Base-by-base conservation (phyloP, 2,329 filamentous ascomycete species). In the Sporothrix dimorphospora region DNA sequence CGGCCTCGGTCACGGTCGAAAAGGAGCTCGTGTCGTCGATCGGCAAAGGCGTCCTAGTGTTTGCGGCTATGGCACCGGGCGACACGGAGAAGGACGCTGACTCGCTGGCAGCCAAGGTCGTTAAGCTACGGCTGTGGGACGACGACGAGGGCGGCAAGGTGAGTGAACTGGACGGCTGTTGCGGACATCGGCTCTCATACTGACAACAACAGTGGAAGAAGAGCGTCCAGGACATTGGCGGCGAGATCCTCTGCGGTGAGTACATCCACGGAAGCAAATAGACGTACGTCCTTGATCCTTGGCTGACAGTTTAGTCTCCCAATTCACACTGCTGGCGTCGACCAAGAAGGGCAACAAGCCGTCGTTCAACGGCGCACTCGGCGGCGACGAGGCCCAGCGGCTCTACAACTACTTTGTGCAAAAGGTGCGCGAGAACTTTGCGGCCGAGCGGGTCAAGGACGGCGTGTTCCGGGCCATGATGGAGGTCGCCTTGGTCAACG, bases 381-480 rank as follows among this genome's bases (percentile, higher is more conserved):
- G 89, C 65, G 91, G 91, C 3, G 89, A 92, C 12, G 89, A 94
- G 72, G 96, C 95, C 30, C 92, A 90, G 77, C 87, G 87, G 74
- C 85, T 98, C 7, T 99, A 98, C 79, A 89, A 94, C 71, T 86
- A 91, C 79, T 98, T 99, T 83, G 89, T 94, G 76, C 83, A 88
- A 68, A 92, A 92, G 77, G 89, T 98, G 55, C 87, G 90, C 77
- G 85, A 90, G 70, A 86, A 89, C 2, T 97, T 98, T 80, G 81
- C 84, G 5, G 81, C 87, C 7, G 92, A 94, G 9, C 90, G 87
- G 75, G 94, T 99, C 72, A 94, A 97, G 80, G 91, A 99, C 79
- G 96, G 97, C n/a, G 90, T 95, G 40, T 99, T 99, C 81, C 95
- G 97, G 79, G 96, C 96, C 67, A 98, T 97, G 94, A 99, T 99